Percentiles rank a stretch among this genome's conserved stretches.
Conservation (phyloP, 2,329 filamentous ascomycete species). For the Beauveria rudraprayagi region DNA sequence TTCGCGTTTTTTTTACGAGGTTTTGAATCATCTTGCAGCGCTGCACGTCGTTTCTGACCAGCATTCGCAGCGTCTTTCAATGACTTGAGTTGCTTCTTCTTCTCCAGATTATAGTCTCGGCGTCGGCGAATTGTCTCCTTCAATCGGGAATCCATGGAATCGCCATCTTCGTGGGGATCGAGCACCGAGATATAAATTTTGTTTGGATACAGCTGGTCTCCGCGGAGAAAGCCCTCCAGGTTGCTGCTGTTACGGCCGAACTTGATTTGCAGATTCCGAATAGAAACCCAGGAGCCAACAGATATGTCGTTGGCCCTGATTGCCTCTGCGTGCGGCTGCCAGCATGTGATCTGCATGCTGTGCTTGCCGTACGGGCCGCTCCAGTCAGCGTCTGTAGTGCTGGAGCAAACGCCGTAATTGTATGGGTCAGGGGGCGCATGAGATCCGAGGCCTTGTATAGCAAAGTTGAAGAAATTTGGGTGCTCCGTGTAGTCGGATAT, state of each 20-base stretch:
- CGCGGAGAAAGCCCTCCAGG: conserved; percentile 65
- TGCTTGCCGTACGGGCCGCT: conserved; percentile 65
- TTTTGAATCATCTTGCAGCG: conserved; percentile 19
- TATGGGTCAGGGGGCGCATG: conserved; percentile 27
- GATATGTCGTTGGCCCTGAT: conserved; percentile 45
- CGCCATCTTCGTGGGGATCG: conserved; percentile 28
- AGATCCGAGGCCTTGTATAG: conserved; percentile 22
- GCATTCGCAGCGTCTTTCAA: conserved; percentile 29
- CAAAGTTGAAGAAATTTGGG: conserved; percentile 47
- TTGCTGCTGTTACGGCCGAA: conserved; percentile 39
- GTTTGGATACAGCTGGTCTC: conserved; percentile 38
- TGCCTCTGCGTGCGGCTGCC: conserved; percentile 55
- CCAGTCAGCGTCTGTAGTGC: conserved; percentile 41
- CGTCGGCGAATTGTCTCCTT: conserved; percentile 56
- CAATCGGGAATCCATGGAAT: conserved; percentile 38
- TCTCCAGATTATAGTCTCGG: conserved; percentile 51
- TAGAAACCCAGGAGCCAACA: conserved; percentile 51
- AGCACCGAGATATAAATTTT: conserved; percentile 54
- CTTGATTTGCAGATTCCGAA: conserved; percentile 69
- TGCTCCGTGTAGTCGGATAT: conserved; percentile 80
- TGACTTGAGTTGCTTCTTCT: conserved; percentile 31
- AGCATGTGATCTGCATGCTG: conserved; percentile 65
- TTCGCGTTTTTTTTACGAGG: conserved; percentile 21
- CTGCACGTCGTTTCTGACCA: conserved; percentile 31
- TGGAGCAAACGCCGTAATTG: conserved; percentile 38